Evolutionary conservation across 2,329 filamentous ascomycete genomes (phyloP).

Genomic region (Fusarium haematococcum): DNA sequence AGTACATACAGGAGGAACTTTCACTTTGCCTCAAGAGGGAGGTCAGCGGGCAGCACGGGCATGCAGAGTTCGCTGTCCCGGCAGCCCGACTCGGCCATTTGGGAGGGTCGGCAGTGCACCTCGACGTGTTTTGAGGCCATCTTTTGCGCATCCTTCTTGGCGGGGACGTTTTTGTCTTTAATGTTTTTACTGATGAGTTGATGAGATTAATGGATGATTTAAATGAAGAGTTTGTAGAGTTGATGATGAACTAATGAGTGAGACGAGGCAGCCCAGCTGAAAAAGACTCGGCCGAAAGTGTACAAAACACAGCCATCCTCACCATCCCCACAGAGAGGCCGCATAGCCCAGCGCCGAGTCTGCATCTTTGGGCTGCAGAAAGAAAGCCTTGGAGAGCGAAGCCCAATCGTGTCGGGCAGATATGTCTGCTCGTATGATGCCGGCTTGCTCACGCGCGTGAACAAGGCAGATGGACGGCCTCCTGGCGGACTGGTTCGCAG

Average conservation of each 20-base stretch:
- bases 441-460: background rate
- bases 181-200: background rate
- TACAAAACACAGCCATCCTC: background rate
- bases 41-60: background rate
- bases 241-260: background rate
- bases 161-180: background rate
- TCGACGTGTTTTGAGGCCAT: background rate
- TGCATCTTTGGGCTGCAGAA: background rate
- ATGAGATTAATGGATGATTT: background rate
- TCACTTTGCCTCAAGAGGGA: background rate
- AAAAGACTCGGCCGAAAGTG: background rate
- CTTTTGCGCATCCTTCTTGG: background rate
- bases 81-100: background rate
- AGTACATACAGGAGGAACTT: background rate
- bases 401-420: background rate
- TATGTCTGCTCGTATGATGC: background rate
- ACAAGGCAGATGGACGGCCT: background rate
- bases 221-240: background rate
- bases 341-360: background rate
- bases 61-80: background rate
- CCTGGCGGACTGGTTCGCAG: background rate
- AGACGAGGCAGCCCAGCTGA: background rate
- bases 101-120: background rate
- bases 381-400: background rate
- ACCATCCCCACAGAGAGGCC: background rate